phyloP scores from a whole-genome alignment of 768 basidiomycete genomes.

The Lyophyllum decastes region DNA sequence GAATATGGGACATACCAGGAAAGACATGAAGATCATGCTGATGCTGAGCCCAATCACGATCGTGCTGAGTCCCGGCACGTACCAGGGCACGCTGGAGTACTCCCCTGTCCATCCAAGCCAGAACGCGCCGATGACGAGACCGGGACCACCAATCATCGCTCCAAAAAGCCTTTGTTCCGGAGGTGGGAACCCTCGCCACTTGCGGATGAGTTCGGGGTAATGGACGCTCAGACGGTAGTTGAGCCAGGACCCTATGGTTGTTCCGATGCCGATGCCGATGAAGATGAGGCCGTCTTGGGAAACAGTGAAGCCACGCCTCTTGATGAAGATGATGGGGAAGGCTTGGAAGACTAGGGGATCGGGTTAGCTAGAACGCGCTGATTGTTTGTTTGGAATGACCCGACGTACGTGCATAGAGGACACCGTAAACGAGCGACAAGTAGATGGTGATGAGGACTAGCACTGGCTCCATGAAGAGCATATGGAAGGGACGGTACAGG shows the following conservation, averaged over 20 bases:
- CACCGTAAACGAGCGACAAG: slow-evolving; percentile 59
- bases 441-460: slow-evolving; percentile 64
- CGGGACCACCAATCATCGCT: slow-evolving; percentile 57
- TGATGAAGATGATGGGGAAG: slow-evolving; percentile 50
- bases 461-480: slow-evolving; percentile 65
- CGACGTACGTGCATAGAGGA: slow-evolving; percentile 58
- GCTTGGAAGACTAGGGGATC: slow-evolving; percentile 51
- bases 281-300: slow-evolving; percentile 50
- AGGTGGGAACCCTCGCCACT: slow-evolving; percentile 54
- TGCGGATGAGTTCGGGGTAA: slow-evolving; percentile 45
- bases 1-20: slow-evolving; percentile 57
- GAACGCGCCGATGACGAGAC: slow-evolving; percentile 59
- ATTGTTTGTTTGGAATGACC: neutral
- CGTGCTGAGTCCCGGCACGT: slow-evolving; percentile 55
- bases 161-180: slow-evolving; percentile 61
- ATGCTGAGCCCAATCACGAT: slow-evolving; percentile 50
- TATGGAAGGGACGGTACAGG: slow-evolving; percentile 58
- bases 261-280: slow-evolving; percentile 57
- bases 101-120: slow-evolving; percentile 69
- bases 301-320: slow-evolving; percentile 37
- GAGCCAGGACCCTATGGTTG: slow-evolving; percentile 42
- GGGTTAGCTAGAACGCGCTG: neutral
- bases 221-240: slow-evolving; percentile 37
- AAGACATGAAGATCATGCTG: slow-evolving; percentile 58
- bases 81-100: slow-evolving; percentile 56